phyloP scores from a whole-genome alignment of 768 basidiomycete species.

The Lepiota venenata region DNA sequence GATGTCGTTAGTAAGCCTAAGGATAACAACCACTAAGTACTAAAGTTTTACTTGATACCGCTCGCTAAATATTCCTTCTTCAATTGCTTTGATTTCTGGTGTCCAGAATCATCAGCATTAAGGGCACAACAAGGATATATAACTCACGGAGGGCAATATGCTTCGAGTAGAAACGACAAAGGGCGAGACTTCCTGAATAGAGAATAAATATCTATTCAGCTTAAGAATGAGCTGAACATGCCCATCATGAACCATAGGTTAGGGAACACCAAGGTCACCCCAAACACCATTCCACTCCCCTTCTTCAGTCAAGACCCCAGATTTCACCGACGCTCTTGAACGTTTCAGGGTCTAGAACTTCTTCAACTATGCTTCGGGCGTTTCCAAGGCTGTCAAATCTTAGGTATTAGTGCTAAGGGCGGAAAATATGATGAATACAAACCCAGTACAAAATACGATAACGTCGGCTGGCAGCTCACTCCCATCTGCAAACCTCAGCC shows the following conservation, averaged over 20 bases:
- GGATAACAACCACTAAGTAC: neutral
- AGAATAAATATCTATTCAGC: neutral
- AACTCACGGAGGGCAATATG: constrained; percentile 59
- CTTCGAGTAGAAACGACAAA: constrained; percentile 59
- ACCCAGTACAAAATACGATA: constrained; percentile 19
- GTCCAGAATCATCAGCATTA: neutral
- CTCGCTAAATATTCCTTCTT: constrained; percentile 39
- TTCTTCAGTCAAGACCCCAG: constrained; percentile 61
- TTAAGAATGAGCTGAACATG: constrained; percentile 14
- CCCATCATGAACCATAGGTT: constrained; percentile 62
- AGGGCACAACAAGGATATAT: neutral
- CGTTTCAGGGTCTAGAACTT: constrained; percentile 42
- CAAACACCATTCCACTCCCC: constrained; percentile 51
- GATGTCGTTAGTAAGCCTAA: too few relatives aligned
- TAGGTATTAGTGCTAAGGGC: constrained; percentile 34
- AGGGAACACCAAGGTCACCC: constrained; percentile 22
- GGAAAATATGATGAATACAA: constrained; percentile 40
- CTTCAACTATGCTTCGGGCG: constrained; percentile 30
- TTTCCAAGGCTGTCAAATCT: constrained; percentile 39
- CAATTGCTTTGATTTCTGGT: constrained; percentile 58
- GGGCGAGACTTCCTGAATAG: constrained; percentile 45
- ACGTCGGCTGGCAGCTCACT: constrained; percentile 39
- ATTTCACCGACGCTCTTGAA: constrained; percentile 41
- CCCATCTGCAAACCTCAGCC: constrained; percentile 44
- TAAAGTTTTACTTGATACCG: constrained; percentile 11